Conservation (phyloP, 169 alveolate species). For the Cryptosporidium parvum region DNA sequence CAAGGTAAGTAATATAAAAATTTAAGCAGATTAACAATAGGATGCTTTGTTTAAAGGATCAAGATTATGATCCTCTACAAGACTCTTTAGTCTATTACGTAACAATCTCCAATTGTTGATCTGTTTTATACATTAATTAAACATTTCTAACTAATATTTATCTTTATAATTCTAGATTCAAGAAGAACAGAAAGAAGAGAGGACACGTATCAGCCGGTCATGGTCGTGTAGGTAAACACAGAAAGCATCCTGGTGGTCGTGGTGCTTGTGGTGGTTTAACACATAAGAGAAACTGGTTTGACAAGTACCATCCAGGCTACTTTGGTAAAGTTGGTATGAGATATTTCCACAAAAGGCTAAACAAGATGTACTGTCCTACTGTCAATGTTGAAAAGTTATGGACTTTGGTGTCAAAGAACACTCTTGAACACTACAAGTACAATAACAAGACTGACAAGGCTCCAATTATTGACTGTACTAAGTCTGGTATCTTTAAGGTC, state of each 20-base stretch:
- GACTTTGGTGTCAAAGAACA: slow-evolving; percentile 94
- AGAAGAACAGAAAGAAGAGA: slow-evolving; percentile 96
- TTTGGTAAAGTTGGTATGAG: slow-evolving; percentile 99
- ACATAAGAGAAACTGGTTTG: slow-evolving; percentile 95
- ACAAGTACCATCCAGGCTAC: slow-evolving; percentile 98
- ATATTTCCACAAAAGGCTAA: slow-evolving; percentile 94
- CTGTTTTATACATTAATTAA: too few species aligned
- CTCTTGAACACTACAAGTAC: slow-evolving; percentile 88
- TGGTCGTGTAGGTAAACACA: slow-evolving; percentile 99
- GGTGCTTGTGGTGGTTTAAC: slow-evolving; percentile 98
- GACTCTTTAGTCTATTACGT: background rate
- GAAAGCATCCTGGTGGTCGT: slow-evolving; percentile 99
- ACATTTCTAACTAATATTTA: slow-evolving; percentile 32
- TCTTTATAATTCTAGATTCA: slow-evolving; percentile 82
- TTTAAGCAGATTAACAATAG: background rate
- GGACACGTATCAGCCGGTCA: slow-evolving; percentile 99
- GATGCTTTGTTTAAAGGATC: background rate
- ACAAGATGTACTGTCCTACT: slow-evolving; percentile 89
- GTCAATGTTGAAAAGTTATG: slow-evolving; percentile 96
- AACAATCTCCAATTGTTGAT: background rate
- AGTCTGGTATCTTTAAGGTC: slow-evolving; percentile 97
- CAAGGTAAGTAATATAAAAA: slow-evolving; percentile 42
- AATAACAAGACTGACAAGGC: slow-evolving; percentile 89
- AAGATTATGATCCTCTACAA: background rate
- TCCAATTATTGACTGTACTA: slow-evolving; percentile 97